phyloP scores from a whole-genome alignment of 306 rosid genomes.

The Dalbergia cultrata region DNA sequence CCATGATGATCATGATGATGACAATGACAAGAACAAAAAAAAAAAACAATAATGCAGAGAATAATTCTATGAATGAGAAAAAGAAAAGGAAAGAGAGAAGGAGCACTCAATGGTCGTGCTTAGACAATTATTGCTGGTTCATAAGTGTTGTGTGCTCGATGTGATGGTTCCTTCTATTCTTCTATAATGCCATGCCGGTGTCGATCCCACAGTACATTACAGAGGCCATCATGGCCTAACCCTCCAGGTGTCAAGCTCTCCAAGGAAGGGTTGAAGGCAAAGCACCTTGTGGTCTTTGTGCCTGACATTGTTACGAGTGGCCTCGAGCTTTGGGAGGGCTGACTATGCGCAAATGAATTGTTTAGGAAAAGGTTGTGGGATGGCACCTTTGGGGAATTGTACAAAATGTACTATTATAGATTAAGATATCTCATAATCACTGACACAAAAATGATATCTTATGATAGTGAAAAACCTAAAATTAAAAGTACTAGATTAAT shows the following conservation, averaged over 20 bases:
- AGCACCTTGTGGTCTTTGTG: conserved; percentile 83
- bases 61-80: neutral
- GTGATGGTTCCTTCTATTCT: conserved; percentile 77
- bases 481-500: too few relatives aligned
- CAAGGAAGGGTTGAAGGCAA: conserved; percentile 75
- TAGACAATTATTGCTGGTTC: conserved; percentile 78
- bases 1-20: neutral
- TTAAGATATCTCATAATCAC: too few relatives aligned
- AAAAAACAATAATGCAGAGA: neutral
- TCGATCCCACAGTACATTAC: conserved; percentile 85
- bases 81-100: conserved; percentile 26
- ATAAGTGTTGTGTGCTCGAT: conserved; percentile 67
- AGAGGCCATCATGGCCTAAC: conserved; percentile 69
- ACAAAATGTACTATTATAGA: conserved; percentile 56
- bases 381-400: conserved; percentile 81
- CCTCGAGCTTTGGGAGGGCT: conserved; percentile 83
- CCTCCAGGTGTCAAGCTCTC: conserved; percentile 79
- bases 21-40: neutral
- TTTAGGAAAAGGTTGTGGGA: conserved; percentile 87
- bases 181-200: conserved; percentile 81
- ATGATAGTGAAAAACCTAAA: too few relatives aligned
- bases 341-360: conserved; percentile 74
- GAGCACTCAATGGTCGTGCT: conserved; percentile 56
- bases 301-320: conserved; percentile 91
- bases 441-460: too few relatives aligned